phyloP scores from a whole-genome alignment of 495 filamentous ascomycete species.

The Penicillium roqueforti region DNA sequence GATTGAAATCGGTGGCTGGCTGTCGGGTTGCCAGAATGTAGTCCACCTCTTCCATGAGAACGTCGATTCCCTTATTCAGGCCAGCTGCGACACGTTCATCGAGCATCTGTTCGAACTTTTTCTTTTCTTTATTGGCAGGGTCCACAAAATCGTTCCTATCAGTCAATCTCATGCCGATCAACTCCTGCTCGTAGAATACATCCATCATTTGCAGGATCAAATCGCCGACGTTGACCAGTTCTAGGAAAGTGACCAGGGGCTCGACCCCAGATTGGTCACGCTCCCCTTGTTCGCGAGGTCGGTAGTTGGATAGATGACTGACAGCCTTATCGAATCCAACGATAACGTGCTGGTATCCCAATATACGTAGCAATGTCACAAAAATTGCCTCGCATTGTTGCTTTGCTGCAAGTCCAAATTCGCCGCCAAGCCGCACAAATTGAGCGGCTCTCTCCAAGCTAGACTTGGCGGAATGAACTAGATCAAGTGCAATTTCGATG shows the following conservation, averaged over 20 bases:
- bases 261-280: conserved; percentile 71
- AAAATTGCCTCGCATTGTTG: conserved; percentile 92
- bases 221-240: conserved; percentile 97
- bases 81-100: conserved; percentile 96
- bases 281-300: conserved; percentile 77
- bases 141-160: conserved; percentile 94
- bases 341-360: conserved; percentile 85
- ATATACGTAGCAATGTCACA: conserved; percentile 71
- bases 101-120: conserved; percentile 97
- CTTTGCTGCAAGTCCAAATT: conserved; percentile 75
- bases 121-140: conserved; percentile 88
- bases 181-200: conserved; percentile 95
- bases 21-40: conserved; percentile 90
- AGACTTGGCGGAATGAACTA: conserved; percentile 88
- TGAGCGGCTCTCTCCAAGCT: conserved; percentile 80
- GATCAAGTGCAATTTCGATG: conserved; percentile 85
- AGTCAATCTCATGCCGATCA: conserved; percentile 73
- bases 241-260: conserved; percentile 91
- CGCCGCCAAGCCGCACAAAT: conserved; percentile 73
- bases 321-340: conserved; percentile 89
- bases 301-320: conserved; percentile 84
- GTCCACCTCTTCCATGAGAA: conserved; percentile 97
- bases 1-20: conserved; percentile 85
- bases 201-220: conserved; percentile 99
- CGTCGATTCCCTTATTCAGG: conserved; percentile 94